phyloP scores from a whole-genome alignment of 805 yeast genomes.

The Scheffersomyces lignosus region DNA sequence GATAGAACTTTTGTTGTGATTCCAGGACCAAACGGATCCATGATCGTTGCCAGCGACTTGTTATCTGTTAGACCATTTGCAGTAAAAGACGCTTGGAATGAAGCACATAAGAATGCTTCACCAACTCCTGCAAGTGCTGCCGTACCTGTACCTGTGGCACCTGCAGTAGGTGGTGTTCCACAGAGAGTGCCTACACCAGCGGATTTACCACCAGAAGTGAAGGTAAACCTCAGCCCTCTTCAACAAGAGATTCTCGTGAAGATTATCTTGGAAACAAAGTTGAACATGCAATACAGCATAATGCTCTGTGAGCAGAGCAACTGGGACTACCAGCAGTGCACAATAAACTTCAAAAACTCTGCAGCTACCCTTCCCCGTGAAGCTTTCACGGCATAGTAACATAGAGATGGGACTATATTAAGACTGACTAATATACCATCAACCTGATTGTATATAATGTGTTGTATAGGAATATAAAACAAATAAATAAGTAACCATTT shows the following conservation, averaged over 20 bases:
- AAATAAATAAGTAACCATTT: no score
- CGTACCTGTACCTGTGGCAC: slow-evolving; percentile 12
- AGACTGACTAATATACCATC: no score
- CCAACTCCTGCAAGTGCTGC: slow-evolving; percentile 12
- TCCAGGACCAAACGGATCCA: slow-evolving; percentile 63
- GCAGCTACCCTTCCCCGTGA: slow-evolving; percentile 48
- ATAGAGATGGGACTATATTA: no score
- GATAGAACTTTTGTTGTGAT: slow-evolving; percentile 84
- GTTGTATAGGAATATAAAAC: no score
- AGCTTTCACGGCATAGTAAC: slow-evolving; percentile 29
- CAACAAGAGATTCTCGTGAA: slow-evolving; percentile 68
- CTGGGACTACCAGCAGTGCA: slow-evolving; percentile 75
- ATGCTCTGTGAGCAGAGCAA: slow-evolving; percentile 86
- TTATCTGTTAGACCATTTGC: slow-evolving; percentile 64
- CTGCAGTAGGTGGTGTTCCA: slow-evolving; percentile 5
- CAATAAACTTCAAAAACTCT: slow-evolving; percentile 68
- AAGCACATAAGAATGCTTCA: slow-evolving; percentile 7
- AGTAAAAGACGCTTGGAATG: slow-evolving; percentile 57
- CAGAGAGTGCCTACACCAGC: slow-evolving; percentile 22
- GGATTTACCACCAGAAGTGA: slow-evolving; percentile 57
- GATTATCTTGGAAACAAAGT: slow-evolving; percentile 68
- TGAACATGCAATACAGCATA: slow-evolving; percentile 75
- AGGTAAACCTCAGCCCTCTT: slow-evolving; percentile 46
- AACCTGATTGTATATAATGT: no score
- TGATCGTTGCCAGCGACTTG: slow-evolving; percentile 86